Evolutionary conservation across 1,284 basidiomycete genomes (phyloP), one percentile per base, ranked within the genome.

Genomic region (Marasmius tenuissimus): DNA sequence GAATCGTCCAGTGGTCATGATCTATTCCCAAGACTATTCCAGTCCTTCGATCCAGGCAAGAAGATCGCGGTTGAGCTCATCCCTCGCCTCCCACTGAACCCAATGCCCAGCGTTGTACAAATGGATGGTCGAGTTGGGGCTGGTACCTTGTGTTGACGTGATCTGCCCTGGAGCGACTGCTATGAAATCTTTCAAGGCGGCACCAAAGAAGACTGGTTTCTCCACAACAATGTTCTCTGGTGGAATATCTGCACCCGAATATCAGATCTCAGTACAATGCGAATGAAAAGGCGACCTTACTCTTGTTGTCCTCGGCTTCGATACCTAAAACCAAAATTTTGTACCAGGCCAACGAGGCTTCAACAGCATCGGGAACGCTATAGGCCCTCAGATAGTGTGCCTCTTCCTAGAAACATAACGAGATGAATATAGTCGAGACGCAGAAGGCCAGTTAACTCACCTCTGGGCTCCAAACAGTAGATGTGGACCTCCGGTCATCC

Each of bases 121-220:
- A 37, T 66, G 67, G n/a, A 75, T 61, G 0, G 73, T 76, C 9
- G 71, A 45, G 20, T 75, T 69, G 18, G 72, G 60, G 61, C 72
- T 72, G 50, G 64, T 66, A 47, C 67, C 53, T 42, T 65, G 57
- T 14, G 69, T 61, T 6, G 20, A 22, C 7, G 58, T 38, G n/a
- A 66, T 65, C 14, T 60, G 62, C 7, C 70, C 33, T 1, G 55
- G 60, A 16, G 74, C 64, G 37, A 69, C 9, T 61, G 65, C 68
- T 56, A 77, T 61, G 33, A 63, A 61, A 60, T 79, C 77, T 11
- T 69, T 62, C 52, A 65, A 64, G 7, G 71, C 67, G 0, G 69
- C 72, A 10, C 70, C 78, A 62, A 73, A 76, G 67, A 78, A 78
- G 0, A 72, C 71, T 0, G 74, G 77, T 42, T 71, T 70, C 2